A percentile compares a stretch with the other conserved stretches of the same genome.
These are phyloP conservation scores for Stephanodiscus minutulus DNA, from an alignment of 108 stramenopile species.

Conservation along the genomic window DNA sequence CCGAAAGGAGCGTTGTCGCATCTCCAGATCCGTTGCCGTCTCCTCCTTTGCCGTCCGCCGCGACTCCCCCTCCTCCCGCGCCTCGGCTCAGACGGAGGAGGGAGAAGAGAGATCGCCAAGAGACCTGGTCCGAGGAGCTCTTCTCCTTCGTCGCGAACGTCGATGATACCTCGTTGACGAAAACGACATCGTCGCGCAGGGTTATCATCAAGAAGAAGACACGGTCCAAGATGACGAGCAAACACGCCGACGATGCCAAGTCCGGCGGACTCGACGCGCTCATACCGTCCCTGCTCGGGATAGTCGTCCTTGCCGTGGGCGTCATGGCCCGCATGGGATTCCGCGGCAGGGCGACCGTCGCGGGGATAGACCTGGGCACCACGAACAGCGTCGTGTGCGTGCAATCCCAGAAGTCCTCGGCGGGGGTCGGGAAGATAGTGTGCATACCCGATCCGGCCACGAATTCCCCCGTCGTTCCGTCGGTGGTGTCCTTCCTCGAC, in stretches of 20 bases:
- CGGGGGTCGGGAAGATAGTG: conserved; percentile 78
- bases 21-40: background rate
- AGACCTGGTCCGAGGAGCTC: conserved; percentile 26
- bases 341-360: conserved; percentile 79
- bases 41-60: background rate
- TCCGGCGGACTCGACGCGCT: conserved; percentile 80
- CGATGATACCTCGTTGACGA: background rate
- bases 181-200: conserved; percentile 1
- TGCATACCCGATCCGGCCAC: conserved; percentile 79
- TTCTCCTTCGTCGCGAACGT: background rate
- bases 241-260: conserved; percentile 49
- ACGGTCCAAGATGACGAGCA: conserved; percentile 43
- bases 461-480: conserved; percentile 75
- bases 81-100: conserved; percentile 11
- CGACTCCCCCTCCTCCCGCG: background rate
- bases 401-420: conserved; percentile 57
- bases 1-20: background rate
- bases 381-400: conserved; percentile 89
- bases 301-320: conserved; percentile 60
- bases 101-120: conserved; percentile 26
- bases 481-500: conserved; percentile 87
- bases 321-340: conserved; percentile 86
- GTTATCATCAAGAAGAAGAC: conserved; percentile 48
- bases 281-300: conserved; percentile 73
- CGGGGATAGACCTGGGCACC: conserved; percentile 87